Evolutionary conservation across 352 stramenopile genomes (phyloP), one percentile per base, ranked within the genome.

Genomic region (Thalassiosira exigua): DNA sequence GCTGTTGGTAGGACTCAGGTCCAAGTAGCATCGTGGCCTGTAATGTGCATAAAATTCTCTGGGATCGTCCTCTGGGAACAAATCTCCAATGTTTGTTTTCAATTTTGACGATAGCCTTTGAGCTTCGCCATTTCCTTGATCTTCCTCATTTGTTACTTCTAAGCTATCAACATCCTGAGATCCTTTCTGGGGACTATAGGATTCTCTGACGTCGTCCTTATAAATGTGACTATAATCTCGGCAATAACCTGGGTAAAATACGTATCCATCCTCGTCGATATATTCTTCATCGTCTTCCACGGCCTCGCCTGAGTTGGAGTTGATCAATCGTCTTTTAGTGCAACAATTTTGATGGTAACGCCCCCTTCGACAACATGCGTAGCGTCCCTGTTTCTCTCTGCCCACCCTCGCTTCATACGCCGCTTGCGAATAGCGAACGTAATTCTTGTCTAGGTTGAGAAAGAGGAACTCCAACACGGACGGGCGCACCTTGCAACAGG

Each of bases 251-350:
- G 75, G 75, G 26, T 79, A 72, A 53, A 68, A 79, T 5, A 58
- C 29, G 46, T 79, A 83, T 7, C 75, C 75, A 53, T 83, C 75
- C n/a, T 83, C 67, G 41, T 83, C 68, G 7, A 74, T 42, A 41
- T 30, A 69, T 19, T 59, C 42, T 14, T 65, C 53, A 17, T 61
- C 58, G 48, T 26, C 17, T 11, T 68, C 21, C 5, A 44, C 17
- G 5, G 17, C 22, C 17, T 22, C 46, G 5, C 24, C 46, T 9
- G 7, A 5, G 39, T 27, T 4, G 26, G 44, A 9, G 26, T 52
- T 51, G 21, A 39, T 32, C 24, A 64, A 39, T 3, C 24, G 11
- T 59, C 14, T 44, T 46, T 70, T 52, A 62, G 61, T 79, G 44
- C 61, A 75, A 32, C 67, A 75, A 66, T 75, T 81, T 24, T 73